Evolutionary conservation across 192 early-diverging fungal species (phyloP).

Genomic region (Backusella liffmaniae): DNA sequence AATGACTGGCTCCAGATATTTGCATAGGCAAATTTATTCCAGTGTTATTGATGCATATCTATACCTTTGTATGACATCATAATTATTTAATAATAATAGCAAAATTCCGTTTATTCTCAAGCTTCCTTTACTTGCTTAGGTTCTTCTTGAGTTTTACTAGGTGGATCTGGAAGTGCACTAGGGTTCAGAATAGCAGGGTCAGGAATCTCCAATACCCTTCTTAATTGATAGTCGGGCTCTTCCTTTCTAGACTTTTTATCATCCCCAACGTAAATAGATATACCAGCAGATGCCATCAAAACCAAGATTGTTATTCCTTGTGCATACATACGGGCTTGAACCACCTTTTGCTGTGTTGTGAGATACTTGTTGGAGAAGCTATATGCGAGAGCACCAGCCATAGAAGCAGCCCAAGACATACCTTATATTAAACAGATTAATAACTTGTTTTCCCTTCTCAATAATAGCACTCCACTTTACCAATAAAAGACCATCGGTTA

Average conservation of each 20-base stretch:
- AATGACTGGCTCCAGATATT: too few relatives aligned
- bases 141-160: not conserved
- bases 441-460: not conserved
- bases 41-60: not conserved
- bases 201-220: constrained; percentile 35
- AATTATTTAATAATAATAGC: not conserved
- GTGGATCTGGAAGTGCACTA: not conserved
- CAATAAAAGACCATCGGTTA: constrained; percentile 41
- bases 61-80: not conserved
- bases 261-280: constrained; percentile 42
- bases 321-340: constrained; percentile 73
- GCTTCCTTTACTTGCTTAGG: not conserved
- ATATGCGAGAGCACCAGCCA: constrained; percentile 40
- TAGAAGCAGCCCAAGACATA: constrained; percentile 37
- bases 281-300: constrained; percentile 57
- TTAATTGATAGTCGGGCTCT: constrained; percentile 29
- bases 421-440: constrained; percentile 11
- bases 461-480: constrained; percentile 1
- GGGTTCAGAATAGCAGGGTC: not conserved
- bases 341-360: constrained; percentile 58
- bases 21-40: too few relatives aligned
- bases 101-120: not conserved
- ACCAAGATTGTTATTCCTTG: constrained; percentile 63
- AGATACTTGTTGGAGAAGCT: constrained; percentile 46
- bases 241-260: constrained; percentile 23